A percentile compares a stretch with the other conserved stretches of the same genome.
Conservation (phyloP, 2,329 filamentous ascomycete genomes). For the Epichloe sibirici region DNA sequence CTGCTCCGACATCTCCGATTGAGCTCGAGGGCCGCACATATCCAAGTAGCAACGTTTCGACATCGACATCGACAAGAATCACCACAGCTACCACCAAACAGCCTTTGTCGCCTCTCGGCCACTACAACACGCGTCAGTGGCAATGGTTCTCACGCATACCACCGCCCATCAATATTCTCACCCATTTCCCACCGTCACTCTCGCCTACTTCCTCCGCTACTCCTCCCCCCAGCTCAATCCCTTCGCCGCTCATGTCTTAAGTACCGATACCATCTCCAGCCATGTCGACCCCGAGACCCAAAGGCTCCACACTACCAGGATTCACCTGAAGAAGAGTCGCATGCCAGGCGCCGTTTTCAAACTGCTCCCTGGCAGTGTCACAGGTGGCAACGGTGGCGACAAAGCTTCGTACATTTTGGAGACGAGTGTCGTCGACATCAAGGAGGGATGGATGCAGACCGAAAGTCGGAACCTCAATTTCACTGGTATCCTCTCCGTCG, state of each 20-base stretch:
- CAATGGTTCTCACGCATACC: conserved; percentile 51
- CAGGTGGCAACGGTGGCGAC: conserved; percentile 50
- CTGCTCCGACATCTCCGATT: conserved; percentile 11
- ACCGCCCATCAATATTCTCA: conserved; percentile 65
- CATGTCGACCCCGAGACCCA: conserved; percentile 62
- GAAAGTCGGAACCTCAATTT: conserved; percentile 75
- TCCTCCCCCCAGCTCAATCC: conserved; percentile 62
- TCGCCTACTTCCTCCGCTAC: conserved; percentile 83
- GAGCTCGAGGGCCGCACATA: conserved; percentile 11
- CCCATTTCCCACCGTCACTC: conserved; percentile 72
- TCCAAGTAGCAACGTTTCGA: not conserved
- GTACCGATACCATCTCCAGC: conserved; percentile 69
- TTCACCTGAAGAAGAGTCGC: conserved; percentile 73
- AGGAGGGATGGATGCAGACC: conserved; percentile 71
- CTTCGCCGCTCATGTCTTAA: conserved; percentile 70
- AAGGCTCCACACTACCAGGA: conserved; percentile 62
- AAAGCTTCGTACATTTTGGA: conserved; percentile 74
- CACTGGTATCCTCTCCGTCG: conserved; percentile 65
- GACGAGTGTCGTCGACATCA: conserved; percentile 65
- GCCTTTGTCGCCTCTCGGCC: not conserved
- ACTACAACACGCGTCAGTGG: conserved; percentile 14
- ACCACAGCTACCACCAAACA: conserved; percentile 1
- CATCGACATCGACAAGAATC: conserved; percentile 5
- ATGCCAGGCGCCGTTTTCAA: conserved; percentile 65
- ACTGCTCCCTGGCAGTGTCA: conserved; percentile 57